These are phyloP conservation scores for Daldinia sp. DNA, from an alignment of 2,329 filamentous ascomycete species.

Conservation along the genomic window DNA sequence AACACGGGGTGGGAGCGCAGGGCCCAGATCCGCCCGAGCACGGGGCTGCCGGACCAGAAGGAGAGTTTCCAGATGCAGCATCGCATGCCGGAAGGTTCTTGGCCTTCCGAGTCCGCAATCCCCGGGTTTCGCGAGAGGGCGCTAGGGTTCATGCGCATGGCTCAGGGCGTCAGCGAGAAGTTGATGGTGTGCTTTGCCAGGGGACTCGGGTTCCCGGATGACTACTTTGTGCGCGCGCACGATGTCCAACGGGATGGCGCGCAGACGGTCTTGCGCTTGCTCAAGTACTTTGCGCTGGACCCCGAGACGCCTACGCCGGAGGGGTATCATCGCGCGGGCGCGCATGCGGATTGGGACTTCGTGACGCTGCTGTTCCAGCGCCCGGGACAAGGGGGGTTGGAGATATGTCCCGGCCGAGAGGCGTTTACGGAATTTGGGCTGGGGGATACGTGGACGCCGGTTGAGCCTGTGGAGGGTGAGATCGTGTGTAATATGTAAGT, in stretches of 20 bases:
- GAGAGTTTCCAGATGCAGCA: conserved; percentile 74
- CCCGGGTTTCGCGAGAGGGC: conserved; percentile 62
- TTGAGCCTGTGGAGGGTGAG: conserved; percentile 65
- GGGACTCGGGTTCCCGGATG: conserved; percentile 66
- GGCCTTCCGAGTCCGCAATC: conserved; percentile 62
- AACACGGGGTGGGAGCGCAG: conserved; percentile 73
- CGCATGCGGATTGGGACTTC: conserved; percentile 74
- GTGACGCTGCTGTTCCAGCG: conserved; percentile 73
- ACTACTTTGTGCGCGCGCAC: conserved; percentile 68
- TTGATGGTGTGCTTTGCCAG: conserved; percentile 71
- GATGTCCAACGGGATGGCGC: conserved; percentile 61
- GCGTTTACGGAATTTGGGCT: conserved; percentile 69
- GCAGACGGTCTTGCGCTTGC: conserved; percentile 66
- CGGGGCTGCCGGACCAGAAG: conserved; percentile 69
- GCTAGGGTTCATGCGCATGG: conserved; percentile 66
- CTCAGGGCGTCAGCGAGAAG: conserved; percentile 65
- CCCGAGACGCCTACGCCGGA: conserved; percentile 54
- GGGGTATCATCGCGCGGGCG: conserved; percentile 70
- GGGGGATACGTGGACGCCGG: conserved; percentile 72
- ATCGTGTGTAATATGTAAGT: conserved; percentile 71
- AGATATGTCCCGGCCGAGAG: conserved; percentile 74
- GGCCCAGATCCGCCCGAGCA: conserved; percentile 69
- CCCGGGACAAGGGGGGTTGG: conserved; percentile 69
- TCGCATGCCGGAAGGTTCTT: conserved; percentile 56
- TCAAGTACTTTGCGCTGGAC: conserved; percentile 68